A percentile compares a stretch with the other conserved stretches of the same genome.
phyloP scores from a whole-genome alignment of 306 rosid genomes.

The Oxytropis ochrocephala region DNA sequence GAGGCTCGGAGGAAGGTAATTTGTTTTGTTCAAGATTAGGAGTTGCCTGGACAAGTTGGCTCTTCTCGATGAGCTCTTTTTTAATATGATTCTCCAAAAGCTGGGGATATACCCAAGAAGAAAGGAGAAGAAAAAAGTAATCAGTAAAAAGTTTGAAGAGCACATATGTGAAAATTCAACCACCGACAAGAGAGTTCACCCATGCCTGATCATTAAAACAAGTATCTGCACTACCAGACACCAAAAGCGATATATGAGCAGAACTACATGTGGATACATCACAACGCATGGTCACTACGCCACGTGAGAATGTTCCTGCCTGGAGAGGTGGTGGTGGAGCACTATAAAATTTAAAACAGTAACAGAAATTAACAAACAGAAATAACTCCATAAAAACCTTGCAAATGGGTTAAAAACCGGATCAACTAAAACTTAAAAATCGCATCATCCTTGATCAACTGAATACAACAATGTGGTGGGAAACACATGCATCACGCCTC shows the following conservation, averaged over 20 bases:
- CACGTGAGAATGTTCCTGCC: slow-evolving; percentile 93
- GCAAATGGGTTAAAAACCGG: not conserved
- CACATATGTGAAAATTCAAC: slow-evolving; percentile 10
- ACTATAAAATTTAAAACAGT: slow-evolving; percentile 42
- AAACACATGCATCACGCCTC: not conserved
- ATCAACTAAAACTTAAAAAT: slow-evolving; percentile 1
- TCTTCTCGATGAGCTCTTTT: slow-evolving; percentile 73
- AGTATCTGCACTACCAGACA: slow-evolving; percentile 84
- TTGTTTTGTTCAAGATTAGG: slow-evolving; percentile 43
- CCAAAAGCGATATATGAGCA: slow-evolving; percentile 86
- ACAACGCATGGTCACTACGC: slow-evolving; percentile 96
- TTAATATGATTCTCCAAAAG: slow-evolving; percentile 87
- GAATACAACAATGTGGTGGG: not conserved
- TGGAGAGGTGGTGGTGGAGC: slow-evolving; percentile 98
- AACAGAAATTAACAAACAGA: slow-evolving; percentile 13
- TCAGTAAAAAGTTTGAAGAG: not conserved
- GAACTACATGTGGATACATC: slow-evolving; percentile 80
- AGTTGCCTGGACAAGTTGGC: slow-evolving; percentile 56
- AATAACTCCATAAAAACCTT: not conserved
- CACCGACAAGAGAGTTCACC: slow-evolving; percentile 6
- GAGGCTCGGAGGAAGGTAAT: slow-evolving; percentile 54
- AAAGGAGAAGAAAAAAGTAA: not conserved
- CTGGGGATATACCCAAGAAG: slow-evolving; percentile 31
- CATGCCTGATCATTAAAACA: slow-evolving; percentile 96
- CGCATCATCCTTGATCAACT: not conserved